These are phyloP conservation scores for Penicillium antarcticum DNA, from an alignment of 495 filamentous ascomycete species.

Conservation along the genomic window DNA sequence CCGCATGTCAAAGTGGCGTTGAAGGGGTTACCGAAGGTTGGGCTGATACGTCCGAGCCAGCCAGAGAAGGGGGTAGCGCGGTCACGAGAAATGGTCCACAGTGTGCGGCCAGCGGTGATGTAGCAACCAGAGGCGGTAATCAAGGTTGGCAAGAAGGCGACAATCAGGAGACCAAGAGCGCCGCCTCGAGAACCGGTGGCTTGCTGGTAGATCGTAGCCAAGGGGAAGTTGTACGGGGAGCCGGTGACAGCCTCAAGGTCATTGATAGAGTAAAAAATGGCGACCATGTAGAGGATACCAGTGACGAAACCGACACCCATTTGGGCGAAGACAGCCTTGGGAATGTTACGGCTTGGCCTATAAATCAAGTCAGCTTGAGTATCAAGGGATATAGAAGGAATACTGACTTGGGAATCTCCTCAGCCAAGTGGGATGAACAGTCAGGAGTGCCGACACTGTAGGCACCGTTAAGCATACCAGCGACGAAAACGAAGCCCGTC, in stretches of 20 bases:
- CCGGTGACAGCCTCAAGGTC: conserved; percentile 34
- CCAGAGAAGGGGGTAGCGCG: conserved; percentile 47
- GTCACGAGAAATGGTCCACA: conserved; percentile 81
- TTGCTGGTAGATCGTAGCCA: conserved; percentile 76
- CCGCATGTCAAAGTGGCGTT: conserved; percentile 63
- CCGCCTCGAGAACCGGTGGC: conserved; percentile 67
- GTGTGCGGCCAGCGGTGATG: conserved; percentile 76
- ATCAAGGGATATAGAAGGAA: background rate
- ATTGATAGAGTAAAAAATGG: conserved; percentile 51
- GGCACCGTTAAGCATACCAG: conserved; percentile 82
- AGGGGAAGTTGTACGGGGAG: conserved; percentile 60
- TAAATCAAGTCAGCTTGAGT: background rate
- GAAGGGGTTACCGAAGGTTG: conserved; percentile 58
- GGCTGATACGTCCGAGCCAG: conserved; percentile 38
- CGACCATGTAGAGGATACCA: conserved; percentile 47
- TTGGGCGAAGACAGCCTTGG: conserved; percentile 51
- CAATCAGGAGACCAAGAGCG: conserved; percentile 53
- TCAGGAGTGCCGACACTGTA: conserved; percentile 83
- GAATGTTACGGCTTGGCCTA: conserved; percentile 45
- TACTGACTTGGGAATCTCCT: conserved; percentile 68
- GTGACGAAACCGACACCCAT: conserved; percentile 48
- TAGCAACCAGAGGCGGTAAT: conserved; percentile 64
- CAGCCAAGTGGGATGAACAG: conserved; percentile 72
- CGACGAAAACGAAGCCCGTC: conserved; percentile 72
- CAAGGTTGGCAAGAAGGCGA: conserved; percentile 63